Evolutionary conservation across 805 yeast species (phyloP).

Genomic region (Naumovozyma dairenensis): DNA sequence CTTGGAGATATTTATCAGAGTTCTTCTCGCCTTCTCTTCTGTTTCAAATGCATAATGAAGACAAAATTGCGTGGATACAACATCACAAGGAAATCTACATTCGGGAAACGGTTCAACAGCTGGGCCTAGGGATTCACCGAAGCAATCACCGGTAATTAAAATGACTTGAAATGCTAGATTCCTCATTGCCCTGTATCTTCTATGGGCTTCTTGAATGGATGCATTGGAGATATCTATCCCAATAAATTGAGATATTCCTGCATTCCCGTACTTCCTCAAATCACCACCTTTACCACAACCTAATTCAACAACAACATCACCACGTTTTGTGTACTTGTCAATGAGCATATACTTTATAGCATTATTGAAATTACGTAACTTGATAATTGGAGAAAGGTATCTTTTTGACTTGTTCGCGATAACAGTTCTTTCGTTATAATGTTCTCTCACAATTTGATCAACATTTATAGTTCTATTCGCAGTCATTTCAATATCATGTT

Average conservation of each 20-base stretch:
- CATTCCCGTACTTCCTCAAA: constrained; percentile 75
- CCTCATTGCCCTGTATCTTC: constrained; percentile 52
- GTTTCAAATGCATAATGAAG: constrained; percentile 90
- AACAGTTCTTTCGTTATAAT: constrained; percentile 77
- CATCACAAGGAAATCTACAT: constrained; percentile 67
- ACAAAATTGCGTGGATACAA: constrained; percentile 85
- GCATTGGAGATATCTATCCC: constrained; percentile 91
- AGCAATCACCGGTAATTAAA: constrained; percentile 89
- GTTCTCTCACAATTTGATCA: constrained; percentile 65
- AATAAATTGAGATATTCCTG: constrained; percentile 62
- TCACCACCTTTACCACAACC: constrained; percentile 99
- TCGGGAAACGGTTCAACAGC: constrained; percentile 61
- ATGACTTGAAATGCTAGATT: constrained; percentile 64
- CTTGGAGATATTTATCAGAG: constrained; percentile 65
- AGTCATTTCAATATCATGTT: constrained; percentile 29
- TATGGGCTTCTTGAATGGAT: constrained; percentile 74
- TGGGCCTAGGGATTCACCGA: constrained; percentile 57
- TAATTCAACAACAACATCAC: constrained; percentile 62
- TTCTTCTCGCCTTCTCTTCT: constrained; percentile 64
- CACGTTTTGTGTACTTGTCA: constrained; percentile 49
- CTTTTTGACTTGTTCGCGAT: constrained; percentile 55
- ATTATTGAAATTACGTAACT: constrained; percentile 81
- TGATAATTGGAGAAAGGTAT: constrained; percentile 71
- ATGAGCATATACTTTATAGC: constrained; percentile 81
- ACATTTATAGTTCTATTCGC: constrained; percentile 33